Percentiles rank a stretch among this genome's conserved stretches.
Evolutionary conservation across 352 stramenopile species (phyloP).

Genomic region (Pythium oligandrum): DNA sequence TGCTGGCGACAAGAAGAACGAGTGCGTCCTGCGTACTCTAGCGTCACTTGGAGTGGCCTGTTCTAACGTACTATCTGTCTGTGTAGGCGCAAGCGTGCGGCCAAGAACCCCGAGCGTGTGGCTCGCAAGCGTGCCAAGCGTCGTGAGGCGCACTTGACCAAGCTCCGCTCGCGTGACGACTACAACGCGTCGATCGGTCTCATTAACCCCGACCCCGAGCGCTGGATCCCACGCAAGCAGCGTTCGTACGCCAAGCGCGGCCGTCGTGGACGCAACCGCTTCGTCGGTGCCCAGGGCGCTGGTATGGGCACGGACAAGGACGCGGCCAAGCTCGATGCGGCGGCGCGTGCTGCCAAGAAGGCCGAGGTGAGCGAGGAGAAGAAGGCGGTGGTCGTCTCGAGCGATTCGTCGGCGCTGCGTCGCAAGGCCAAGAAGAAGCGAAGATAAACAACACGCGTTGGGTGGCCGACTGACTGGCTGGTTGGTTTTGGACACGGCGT

Average conservation of each 20-base stretch:
- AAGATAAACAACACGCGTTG: conserved; percentile 38
- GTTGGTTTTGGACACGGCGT: not conserved
- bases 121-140: conserved; percentile 71
- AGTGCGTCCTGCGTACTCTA: conserved; percentile 34
- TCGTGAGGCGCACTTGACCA: conserved; percentile 51
- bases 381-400: conserved; percentile 52
- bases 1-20: conserved; percentile 70
- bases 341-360: conserved; percentile 69
- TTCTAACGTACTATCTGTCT: not conserved
- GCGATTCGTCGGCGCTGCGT: conserved; percentile 46
- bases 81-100: conserved; percentile 54
- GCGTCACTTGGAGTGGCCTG: too few relatives aligned
- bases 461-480: conserved; percentile 3
- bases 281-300: conserved; percentile 74
- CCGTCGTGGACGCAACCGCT: conserved; percentile 73
- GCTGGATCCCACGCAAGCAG: conserved; percentile 86
- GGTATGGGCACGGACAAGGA: conserved; percentile 81
- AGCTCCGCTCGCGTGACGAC: conserved; percentile 53
- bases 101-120: conserved; percentile 69
- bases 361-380: conserved; percentile 46
- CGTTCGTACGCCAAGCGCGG: conserved; percentile 71
- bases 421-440: conserved; percentile 85
- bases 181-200: conserved; percentile 79
- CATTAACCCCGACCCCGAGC: conserved; percentile 71
- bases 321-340: conserved; percentile 73